Conservation (phyloP, 352 stramenopile species). For the Phytopythium sindhum region DNA sequence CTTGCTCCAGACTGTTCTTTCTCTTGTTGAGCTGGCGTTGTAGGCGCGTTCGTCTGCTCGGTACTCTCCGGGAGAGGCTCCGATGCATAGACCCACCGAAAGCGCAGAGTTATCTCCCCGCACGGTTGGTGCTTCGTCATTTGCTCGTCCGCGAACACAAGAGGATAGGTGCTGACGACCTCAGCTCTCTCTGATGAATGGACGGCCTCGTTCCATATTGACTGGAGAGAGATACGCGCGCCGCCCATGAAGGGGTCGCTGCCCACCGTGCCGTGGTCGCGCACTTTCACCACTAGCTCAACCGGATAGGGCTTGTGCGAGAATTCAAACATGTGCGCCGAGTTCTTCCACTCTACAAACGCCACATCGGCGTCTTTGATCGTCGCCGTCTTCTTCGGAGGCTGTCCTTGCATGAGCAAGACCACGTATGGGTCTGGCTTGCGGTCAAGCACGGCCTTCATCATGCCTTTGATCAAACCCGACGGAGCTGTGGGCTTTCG, state of each 20-base stretch:
- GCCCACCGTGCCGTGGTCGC: conserved; percentile 36
- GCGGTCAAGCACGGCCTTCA: conserved; percentile 40
- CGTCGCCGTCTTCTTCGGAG: conserved; percentile 21
- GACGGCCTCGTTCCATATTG: conserved; percentile 21
- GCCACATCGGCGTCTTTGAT: conserved; percentile 39
- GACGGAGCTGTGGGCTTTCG: conserved; percentile 13
- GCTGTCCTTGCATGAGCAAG: conserved; percentile 23
- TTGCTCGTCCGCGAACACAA: conserved; percentile 35
- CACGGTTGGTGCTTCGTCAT: conserved; percentile 36
- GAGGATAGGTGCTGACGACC: conserved; percentile 23
- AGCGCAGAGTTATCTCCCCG: conserved; percentile 32
- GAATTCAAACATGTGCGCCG: conserved; percentile 38
- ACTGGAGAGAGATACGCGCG: conserved; percentile 22
- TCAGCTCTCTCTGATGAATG: conserved; percentile 4
- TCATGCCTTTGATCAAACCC: conserved; percentile 21
- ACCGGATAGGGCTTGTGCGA: conserved; percentile 26
- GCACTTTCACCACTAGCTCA: conserved; percentile 29
- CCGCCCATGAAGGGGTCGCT: conserved; percentile 44
- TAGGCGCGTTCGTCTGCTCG: neutral
- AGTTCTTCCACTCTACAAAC: conserved; percentile 48
- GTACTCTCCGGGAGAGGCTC: conserved; percentile 12
- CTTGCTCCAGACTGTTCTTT: neutral
- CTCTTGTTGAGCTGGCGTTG: neutral
- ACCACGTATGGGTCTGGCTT: conserved; percentile 44
- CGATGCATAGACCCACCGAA: conserved; percentile 38